Percentiles rank a stretch among this genome's conserved stretches.
Conservation (phyloP, 352 stramenopile genomes). For the Pilasporangium apinafurcum region DNA sequence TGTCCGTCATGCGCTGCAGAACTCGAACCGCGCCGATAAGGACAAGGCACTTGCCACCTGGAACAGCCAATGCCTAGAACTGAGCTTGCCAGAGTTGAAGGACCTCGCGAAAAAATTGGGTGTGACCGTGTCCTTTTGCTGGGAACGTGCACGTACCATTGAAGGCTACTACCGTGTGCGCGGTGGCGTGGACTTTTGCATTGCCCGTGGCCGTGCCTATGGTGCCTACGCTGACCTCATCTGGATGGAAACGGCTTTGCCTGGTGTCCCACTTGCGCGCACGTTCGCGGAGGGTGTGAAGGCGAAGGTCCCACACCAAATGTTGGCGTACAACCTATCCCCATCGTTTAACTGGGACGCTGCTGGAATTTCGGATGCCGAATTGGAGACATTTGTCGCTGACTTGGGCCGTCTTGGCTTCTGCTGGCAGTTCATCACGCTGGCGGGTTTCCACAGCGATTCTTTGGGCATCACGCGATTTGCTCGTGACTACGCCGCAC, state of each 20-base stretch:
- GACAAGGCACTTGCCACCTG: conserved; percentile 62
- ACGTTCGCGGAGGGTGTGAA: conserved; percentile 94
- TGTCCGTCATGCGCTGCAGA: conserved; percentile 75
- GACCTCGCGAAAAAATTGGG: conserved; percentile 70
- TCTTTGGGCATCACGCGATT: conserved; percentile 95
- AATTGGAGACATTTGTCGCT: conserved; percentile 94
- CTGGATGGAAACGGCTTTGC: conserved; percentile 98
- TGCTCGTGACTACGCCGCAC: conserved; percentile 88
- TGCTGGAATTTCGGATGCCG: conserved; percentile 91
- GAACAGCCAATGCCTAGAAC: conserved; percentile 71
- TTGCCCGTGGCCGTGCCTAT: conserved; percentile 93
- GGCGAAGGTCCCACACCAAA: conserved; percentile 90
- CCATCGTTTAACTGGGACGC: conserved; percentile 99
- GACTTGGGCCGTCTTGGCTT: conserved; percentile 95
- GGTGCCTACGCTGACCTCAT: conserved; percentile 95
- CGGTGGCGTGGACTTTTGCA: conserved; percentile 95
- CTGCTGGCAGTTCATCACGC: conserved; percentile 98
- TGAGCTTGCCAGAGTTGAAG: conserved; percentile 77
- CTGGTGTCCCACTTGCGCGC: conserved; percentile 91
- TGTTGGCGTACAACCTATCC: conserved; percentile 98
- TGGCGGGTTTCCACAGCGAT: conserved; percentile 98
- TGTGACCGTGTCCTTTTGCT: conserved; percentile 90
- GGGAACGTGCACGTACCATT: conserved; percentile 93
- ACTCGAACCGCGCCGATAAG: conserved; percentile 55
- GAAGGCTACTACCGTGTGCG: conserved; percentile 98